Evolutionary conservation across 176 grass and related monocot species (phyloP), one percentile per base, ranked within the genome.

Genomic region (Alopecurus myosuroides): DNA sequence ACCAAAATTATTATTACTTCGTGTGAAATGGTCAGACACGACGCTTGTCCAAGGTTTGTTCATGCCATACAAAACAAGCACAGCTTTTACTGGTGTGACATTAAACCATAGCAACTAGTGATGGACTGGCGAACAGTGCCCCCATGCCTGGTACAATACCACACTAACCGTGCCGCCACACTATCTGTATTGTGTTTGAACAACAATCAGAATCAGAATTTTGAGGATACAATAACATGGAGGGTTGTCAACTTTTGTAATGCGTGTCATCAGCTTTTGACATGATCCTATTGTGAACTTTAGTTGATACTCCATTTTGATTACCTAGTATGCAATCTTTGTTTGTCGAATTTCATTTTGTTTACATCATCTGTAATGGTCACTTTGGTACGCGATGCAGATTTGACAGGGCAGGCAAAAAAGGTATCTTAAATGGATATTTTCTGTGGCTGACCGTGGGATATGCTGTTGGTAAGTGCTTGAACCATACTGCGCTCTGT

Each of bases 391-490:
- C 40, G 23, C 41, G 56, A 33, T 84, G 65, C 88, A 98, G 93
- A 88, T 98, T 92, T 85, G 96, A 98, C 72, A 95, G 93, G 86
- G 77, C 91, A 75, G 87, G 60, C 73, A 94, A 89, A 81, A 95
- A 90, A 9, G 86, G 96, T 19, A 64, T 90, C 89, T 72, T 84
- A 55, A 94, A 92, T 89, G 96, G 96, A 33, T 98, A 95, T 83
- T 98, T 98, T 86, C 84, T 98, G 3, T 98, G 93, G 96, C 39
- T 98, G 77, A 94, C 69, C 25, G 36, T 94, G 77, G 96, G 96
- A 42, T 98, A 98, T 90, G 88, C 88, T 77, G 89, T 94, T 83
- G 93, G 96, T 98, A 90, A 70, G 93, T 50, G 10, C 66, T 69
- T 65, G 17, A 68, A 35, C 64, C 36, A 55, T 58, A 65, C 22